Percentiles rank a stretch among this genome's conserved stretches.
These are phyloP conservation scores for Daedaleopsis sinensis DNA, from an alignment of 768 basidiomycete genomes.

Conservation along the genomic window DNA sequence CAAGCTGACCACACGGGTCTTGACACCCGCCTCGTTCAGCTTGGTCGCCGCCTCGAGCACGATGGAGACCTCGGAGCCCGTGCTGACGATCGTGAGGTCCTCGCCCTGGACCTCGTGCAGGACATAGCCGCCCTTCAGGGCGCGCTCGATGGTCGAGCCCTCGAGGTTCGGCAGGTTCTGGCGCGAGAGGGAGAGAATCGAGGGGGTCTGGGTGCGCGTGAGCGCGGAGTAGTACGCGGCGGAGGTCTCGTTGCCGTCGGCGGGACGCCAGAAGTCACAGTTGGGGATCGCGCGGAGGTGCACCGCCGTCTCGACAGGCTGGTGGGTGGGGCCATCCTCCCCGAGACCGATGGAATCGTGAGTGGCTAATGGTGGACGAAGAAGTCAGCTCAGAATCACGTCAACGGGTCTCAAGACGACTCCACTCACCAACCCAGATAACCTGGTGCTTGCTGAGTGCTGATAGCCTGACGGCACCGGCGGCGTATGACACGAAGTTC, in stretches of 20 bases:
- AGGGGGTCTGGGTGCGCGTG: slow-evolving; percentile 75
- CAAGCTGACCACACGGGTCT: slow-evolving; percentile 81
- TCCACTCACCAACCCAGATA: slow-evolving; percentile 84
- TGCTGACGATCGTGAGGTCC: slow-evolving; percentile 87
- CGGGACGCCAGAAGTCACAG: slow-evolving; percentile 89
- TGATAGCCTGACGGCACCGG: slow-evolving; percentile 89
- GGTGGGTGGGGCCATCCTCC: slow-evolving; percentile 96
- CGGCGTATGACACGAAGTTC: slow-evolving; percentile 95
- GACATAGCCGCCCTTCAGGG: slow-evolving; percentile 86
- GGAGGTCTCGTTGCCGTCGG: slow-evolving; percentile 97
- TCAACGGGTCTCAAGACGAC: background rate
- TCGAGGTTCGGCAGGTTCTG: slow-evolving; percentile 95
- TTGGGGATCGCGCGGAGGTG: slow-evolving; percentile 91
- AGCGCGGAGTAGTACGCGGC: slow-evolving; percentile 86
- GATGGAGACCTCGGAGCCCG: slow-evolving; percentile 88
- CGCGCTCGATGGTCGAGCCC: slow-evolving; percentile 83
- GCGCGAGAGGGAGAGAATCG: slow-evolving; percentile 79
- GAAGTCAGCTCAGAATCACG: background rate
- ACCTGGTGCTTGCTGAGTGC: slow-evolving; percentile 89
- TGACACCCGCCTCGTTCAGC: slow-evolving; percentile 77
- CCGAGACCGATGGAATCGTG: slow-evolving; percentile 94
- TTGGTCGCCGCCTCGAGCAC: slow-evolving; percentile 84
- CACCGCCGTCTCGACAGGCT: slow-evolving; percentile 88
- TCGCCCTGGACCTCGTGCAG: slow-evolving; percentile 79
- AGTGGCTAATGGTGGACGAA: slow-evolving; percentile 55